phyloP scores from a whole-genome alignment of 2,329 filamentous ascomycete genomes.

The Stagonosporopsis chrysanthemi region DNA sequence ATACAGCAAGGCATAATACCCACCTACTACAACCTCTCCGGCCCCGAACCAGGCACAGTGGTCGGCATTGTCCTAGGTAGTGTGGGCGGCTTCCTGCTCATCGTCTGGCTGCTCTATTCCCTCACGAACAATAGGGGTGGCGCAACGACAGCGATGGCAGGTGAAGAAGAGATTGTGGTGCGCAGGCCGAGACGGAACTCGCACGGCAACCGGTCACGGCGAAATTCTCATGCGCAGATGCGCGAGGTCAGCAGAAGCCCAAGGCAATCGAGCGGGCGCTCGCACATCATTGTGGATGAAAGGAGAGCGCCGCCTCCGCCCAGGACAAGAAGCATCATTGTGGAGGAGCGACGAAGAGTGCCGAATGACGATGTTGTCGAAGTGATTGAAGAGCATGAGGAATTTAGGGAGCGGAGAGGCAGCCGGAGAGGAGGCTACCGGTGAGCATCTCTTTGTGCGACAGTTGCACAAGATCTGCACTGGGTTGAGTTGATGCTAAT shows the following conservation, averaged over 20 bases:
- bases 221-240: conserved; percentile 41
- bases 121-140: conserved; percentile 44
- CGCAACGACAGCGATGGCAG: conserved; percentile 51
- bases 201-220: conserved; percentile 43
- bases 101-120: conserved; percentile 60
- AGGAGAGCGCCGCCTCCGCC: conserved; percentile 34
- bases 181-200: conserved; percentile 40
- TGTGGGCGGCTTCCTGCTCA: conserved; percentile 61
- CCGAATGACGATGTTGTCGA: conserved; percentile 64
- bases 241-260: conserved; percentile 51
- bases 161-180: conserved; percentile 67
- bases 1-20: conserved; percentile 60
- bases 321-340: conserved; percentile 50
- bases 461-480: conserved; percentile 8
- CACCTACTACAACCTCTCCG: conserved; percentile 64
- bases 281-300: conserved; percentile 50
- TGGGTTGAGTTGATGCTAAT: conserved; percentile 8
- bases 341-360: conserved; percentile 54
- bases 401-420: conserved; percentile 47
- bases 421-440: conserved; percentile 57
- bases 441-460: conserved; percentile 41
- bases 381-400: conserved; percentile 64
- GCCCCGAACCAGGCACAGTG: conserved; percentile 64
- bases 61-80: conserved; percentile 67
- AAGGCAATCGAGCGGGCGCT: conserved; percentile 38